Conservation (phyloP, 148 eudicot genomes). For the Dianthus caryophyllus region DNA sequence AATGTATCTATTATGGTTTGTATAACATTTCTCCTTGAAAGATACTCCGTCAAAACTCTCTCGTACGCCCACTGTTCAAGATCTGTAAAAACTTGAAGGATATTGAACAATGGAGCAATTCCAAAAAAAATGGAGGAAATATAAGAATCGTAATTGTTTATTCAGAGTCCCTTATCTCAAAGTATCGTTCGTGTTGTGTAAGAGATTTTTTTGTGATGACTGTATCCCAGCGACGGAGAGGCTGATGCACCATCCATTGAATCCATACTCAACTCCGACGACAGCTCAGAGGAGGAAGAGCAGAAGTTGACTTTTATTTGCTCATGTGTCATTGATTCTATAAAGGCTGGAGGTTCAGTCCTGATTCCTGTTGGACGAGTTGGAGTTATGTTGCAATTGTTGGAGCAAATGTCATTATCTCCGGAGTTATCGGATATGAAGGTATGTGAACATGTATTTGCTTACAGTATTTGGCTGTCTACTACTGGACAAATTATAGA, state of each 20-base stretch:
- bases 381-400: constrained; percentile 62
- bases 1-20: neutral
- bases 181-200: neutral
- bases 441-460: constrained; percentile 27
- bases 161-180: neutral
- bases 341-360: constrained; percentile 79
- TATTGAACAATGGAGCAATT: too few species aligned
- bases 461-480: neutral
- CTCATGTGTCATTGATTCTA: constrained; percentile 53
- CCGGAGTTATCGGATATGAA: constrained; percentile 46
- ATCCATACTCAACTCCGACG: constrained; percentile 42
- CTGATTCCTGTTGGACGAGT: constrained; percentile 66
- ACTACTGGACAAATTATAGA: neutral
- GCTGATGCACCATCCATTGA: constrained; percentile 20
- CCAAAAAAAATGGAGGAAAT: too few species aligned
- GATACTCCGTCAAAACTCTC: too few species aligned
- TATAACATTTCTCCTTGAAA: neutral
- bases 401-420: constrained; percentile 54
- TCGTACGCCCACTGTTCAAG: too few species aligned
- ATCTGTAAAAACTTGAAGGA: too few species aligned
- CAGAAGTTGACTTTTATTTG: constrained; percentile 67
- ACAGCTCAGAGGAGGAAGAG: constrained; percentile 58
- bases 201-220: constrained; percentile 3
- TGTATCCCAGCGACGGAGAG: constrained; percentile 34
- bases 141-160: neutral